These are phyloP conservation scores for Boletus pseudo-olivaceus DNA, from an alignment of 768 basidiomycete species.

Conservation along the genomic window DNA sequence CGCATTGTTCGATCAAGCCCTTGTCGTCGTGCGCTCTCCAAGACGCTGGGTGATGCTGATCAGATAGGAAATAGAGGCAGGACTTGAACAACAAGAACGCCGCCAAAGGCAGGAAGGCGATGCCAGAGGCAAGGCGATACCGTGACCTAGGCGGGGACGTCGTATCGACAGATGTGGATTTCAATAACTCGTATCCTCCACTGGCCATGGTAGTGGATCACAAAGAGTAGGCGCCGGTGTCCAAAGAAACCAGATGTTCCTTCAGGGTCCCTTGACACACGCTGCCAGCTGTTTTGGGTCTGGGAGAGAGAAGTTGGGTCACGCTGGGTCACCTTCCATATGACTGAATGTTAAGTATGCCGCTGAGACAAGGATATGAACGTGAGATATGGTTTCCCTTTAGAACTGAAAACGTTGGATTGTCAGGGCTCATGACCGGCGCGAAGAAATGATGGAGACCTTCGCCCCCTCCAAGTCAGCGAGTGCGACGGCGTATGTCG, in stretches of 20 bases:
- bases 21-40: background rate
- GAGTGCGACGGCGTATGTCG: too few relatives aligned
- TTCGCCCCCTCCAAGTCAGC: too few relatives aligned
- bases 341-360: background rate
- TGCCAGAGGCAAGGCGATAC: conserved; percentile 11
- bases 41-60: background rate
- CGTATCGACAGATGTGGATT: conserved; percentile 1
- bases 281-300: too few relatives aligned
- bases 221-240: too few relatives aligned
- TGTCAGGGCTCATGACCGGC: too few relatives aligned
- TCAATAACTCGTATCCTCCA: conserved; percentile 17
- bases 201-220: conserved; percentile 15
- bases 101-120: conserved; percentile 11
- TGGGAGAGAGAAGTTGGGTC: background rate
- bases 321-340: too few relatives aligned
- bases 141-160: conserved; percentile 3
- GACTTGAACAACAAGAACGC: conserved; percentile 12
- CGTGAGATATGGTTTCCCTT: too few relatives aligned
- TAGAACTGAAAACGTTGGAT: too few relatives aligned
- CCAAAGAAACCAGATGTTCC: background rate
- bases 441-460: too few relatives aligned
- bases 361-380: too few relatives aligned
- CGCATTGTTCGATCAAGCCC: conserved; percentile 33
- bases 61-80: background rate
- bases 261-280: background rate